A percentile compares a stretch with the other conserved stretches of the same genome.
Conservation (phyloP, 139 green algal species). For the Klebsormidium nitens region DNA sequence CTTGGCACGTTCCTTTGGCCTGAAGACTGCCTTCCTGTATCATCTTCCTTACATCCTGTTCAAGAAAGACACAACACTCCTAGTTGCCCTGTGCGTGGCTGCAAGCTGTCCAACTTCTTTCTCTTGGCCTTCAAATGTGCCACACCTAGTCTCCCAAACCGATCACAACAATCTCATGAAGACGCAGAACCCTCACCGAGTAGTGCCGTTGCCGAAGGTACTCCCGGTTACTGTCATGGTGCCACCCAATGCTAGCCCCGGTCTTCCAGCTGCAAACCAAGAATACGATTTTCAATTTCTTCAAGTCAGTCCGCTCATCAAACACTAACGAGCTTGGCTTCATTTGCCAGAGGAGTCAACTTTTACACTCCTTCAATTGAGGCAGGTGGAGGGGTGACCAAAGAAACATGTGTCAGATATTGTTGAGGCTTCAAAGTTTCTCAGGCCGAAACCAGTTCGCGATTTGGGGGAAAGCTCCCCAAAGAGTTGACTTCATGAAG, state of each 20-base stretch:
- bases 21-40: no score
- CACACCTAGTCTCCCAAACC: background rate
- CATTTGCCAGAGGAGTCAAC: background rate
- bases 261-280: slow-evolving; percentile 10
- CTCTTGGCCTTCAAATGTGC: background rate
- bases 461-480: background rate
- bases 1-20: no score
- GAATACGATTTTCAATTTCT: no score
- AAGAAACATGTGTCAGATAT: background rate
- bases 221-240: slow-evolving; percentile 33
- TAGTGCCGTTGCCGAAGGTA: slow-evolving; percentile 36
- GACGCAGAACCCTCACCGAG: slow-evolving; percentile 13
- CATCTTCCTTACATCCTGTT: no score
- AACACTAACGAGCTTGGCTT: background rate
- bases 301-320: background rate
- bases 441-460: background rate
- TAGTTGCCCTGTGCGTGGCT: no score
- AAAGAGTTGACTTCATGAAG: background rate
- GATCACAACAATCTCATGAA: background rate
- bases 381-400: background rate
- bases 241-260: slow-evolving; percentile 32
- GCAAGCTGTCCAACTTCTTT: no score
- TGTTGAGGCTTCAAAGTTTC: background rate
- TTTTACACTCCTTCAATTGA: background rate
- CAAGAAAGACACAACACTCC: no score